phyloP scores from a whole-genome alignment of 2,329 filamentous ascomycete species.

The Annulohypoxylon truncatum region DNA sequence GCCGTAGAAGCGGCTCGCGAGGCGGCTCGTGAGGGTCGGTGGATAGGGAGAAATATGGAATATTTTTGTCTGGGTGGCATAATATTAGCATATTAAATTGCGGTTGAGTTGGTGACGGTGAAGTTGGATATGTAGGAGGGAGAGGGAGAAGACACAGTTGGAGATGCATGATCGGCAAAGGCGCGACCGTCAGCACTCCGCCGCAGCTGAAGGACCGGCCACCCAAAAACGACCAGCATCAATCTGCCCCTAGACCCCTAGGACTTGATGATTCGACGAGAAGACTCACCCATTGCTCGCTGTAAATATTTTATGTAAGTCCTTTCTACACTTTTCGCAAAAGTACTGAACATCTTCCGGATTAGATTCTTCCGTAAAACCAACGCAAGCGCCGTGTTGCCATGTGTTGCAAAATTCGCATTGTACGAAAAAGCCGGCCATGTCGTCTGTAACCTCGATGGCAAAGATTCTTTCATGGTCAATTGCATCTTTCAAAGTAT shows the following conservation, averaged over 20 bases:
- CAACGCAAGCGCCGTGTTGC: constrained; percentile 98
- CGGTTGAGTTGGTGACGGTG: constrained; percentile 26
- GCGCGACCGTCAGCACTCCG: constrained; percentile 43
- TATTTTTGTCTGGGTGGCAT: constrained; percentile 68
- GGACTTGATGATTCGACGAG: constrained; percentile 26
- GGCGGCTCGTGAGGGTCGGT: constrained; percentile 65
- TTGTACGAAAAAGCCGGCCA: constrained; percentile 96
- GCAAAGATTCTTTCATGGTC: constrained; percentile 68
- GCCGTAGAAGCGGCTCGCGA: constrained; percentile 73
- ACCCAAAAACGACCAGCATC: constrained; percentile 34
- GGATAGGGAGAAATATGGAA: constrained; percentile 72
- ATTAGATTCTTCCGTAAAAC: constrained; percentile 91
- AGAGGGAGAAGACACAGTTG: constrained; percentile 27
- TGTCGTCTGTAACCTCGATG: constrained; percentile 80
- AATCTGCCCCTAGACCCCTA: background rate
- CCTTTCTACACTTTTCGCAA: constrained; percentile 93
- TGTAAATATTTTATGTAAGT: constrained; percentile 85
- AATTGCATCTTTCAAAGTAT: constrained; percentile 66
- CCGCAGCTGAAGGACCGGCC: constrained; percentile 41
- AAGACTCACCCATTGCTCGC: constrained; percentile 83
- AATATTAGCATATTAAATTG: constrained; percentile 52
- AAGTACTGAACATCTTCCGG: constrained; percentile 89
- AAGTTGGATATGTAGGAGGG: constrained; percentile 27
- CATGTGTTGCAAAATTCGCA: constrained; percentile 98
- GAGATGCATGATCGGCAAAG: constrained; percentile 44